These are phyloP conservation scores for Coccinonectria pachysandricola DNA, from an alignment of 2,329 filamentous ascomycete genomes.

Conservation along the genomic window DNA sequence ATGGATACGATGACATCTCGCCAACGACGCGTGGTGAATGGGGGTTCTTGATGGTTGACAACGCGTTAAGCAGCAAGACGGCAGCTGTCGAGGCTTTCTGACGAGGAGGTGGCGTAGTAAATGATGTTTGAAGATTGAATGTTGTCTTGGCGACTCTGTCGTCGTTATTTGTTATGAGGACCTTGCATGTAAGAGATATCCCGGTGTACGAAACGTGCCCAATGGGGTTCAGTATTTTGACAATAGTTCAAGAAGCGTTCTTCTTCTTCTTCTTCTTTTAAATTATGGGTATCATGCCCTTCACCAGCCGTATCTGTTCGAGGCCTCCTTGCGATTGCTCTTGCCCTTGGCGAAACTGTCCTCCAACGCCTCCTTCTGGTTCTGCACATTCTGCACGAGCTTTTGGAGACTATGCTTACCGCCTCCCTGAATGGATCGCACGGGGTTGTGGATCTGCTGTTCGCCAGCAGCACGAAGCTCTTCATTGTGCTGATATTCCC, in stretches of 20 bases:
- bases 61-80: slow-evolving; percentile 32
- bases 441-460: slow-evolving; percentile 66
- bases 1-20: slow-evolving; percentile 51
- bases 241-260: too few species aligned
- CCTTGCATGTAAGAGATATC: background rate
- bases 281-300: slow-evolving; percentile 15
- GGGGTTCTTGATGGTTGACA: slow-evolving; percentile 47
- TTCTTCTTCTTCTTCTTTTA: background rate
- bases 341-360: slow-evolving; percentile 81
- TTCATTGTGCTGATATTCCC: slow-evolving; percentile 81
- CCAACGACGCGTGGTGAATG: slow-evolving; percentile 53
- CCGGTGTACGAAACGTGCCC: too few species aligned
- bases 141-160: background rate
- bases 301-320: slow-evolving; percentile 73
- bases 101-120: too few species aligned
- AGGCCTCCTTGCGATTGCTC: slow-evolving; percentile 72
- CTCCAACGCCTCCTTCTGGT: slow-evolving; percentile 77
- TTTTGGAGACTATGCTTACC: slow-evolving; percentile 79
- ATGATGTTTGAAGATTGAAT: background rate
- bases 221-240: too few species aligned
- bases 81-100: slow-evolving; percentile 35
- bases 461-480: slow-evolving; percentile 59
- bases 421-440: slow-evolving; percentile 68
- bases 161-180: background rate
- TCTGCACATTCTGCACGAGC: slow-evolving; percentile 72